These are phyloP conservation scores for Candida patagonica DNA, from an alignment of 805 yeast genomes.

Conservation along the genomic window DNA sequence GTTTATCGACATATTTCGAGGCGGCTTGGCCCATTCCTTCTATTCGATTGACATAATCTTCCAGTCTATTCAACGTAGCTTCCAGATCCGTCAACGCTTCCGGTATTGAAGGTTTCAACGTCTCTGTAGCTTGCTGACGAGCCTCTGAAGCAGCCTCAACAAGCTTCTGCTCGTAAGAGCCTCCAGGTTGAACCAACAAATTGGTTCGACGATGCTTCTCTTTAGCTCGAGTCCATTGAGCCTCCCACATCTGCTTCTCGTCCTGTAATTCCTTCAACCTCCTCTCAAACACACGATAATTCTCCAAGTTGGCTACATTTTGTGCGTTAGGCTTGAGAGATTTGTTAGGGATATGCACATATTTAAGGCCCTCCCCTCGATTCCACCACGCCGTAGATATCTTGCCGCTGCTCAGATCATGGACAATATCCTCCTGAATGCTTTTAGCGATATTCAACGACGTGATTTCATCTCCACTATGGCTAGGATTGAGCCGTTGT, in stretches of 20 bases:
- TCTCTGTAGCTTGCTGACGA: slow-evolving; percentile 6
- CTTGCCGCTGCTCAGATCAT: slow-evolving; percentile 50
- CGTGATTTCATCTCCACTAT: slow-evolving; percentile 13
- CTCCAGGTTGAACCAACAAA: no score
- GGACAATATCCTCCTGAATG: slow-evolving; percentile 52
- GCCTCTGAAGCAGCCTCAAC: slow-evolving; percentile 16
- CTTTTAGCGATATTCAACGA: slow-evolving; percentile 40
- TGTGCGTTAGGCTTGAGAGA: slow-evolving; percentile 44
- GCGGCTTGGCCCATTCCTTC: slow-evolving; percentile 15
- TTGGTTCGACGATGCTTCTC: background rate
- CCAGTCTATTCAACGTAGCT: slow-evolving; percentile 1
- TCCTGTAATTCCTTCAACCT: slow-evolving; percentile 36
- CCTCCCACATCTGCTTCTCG: slow-evolving; percentile 41
- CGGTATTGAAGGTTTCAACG: slow-evolving; percentile 1
- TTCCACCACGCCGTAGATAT: slow-evolving; percentile 65
- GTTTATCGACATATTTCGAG: slow-evolving; percentile 15
- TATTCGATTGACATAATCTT: slow-evolving; percentile 19
- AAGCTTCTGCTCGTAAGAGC: background rate
- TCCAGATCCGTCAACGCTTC: slow-evolving; percentile 4
- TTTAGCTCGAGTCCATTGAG: background rate
- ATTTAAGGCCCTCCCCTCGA: slow-evolving; percentile 24
- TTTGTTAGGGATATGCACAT: slow-evolving; percentile 19
- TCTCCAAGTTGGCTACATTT: slow-evolving; percentile 43
- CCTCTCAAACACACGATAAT: slow-evolving; percentile 37
- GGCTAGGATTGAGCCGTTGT: slow-evolving; percentile 17